Conservation (phyloP, 1,284 basidiomycete genomes). For the Melampsora americana region DNA sequence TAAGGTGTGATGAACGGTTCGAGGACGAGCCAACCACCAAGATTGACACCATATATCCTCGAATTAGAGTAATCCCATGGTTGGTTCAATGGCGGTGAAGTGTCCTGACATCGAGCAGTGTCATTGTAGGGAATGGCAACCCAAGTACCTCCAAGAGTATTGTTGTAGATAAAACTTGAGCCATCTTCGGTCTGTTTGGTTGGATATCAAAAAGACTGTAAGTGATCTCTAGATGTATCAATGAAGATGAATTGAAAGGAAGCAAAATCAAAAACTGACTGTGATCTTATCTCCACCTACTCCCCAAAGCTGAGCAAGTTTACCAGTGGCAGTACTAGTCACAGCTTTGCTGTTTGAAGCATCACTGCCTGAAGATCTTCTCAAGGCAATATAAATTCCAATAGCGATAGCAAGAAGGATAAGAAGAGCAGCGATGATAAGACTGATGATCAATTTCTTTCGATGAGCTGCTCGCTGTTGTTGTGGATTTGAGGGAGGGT, state of each 20-base stretch:
- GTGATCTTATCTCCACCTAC: constrained; percentile 32
- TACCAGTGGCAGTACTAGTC: not conserved
- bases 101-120: constrained; percentile 62
- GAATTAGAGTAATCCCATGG: constrained; percentile 67
- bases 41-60: constrained; percentile 60
- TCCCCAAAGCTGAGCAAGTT: constrained; percentile 24
- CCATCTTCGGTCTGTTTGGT: constrained; percentile 33
- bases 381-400: constrained; percentile 13
- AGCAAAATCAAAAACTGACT: not conserved
- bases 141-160: constrained; percentile 54
- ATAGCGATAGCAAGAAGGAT: constrained; percentile 12
- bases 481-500: not conserved
- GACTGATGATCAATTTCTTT: constrained; percentile 8
- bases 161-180: constrained; percentile 31
- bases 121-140: constrained; percentile 68
- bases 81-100: constrained; percentile 61
- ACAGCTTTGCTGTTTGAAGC: not conserved
- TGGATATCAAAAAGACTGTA: not conserved
- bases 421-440: constrained; percentile 3
- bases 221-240: not conserved
- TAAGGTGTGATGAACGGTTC: constrained; percentile 42
- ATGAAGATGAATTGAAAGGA: not conserved
- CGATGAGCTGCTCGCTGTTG: not conserved
- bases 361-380: constrained; percentile 1
- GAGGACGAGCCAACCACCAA: constrained; percentile 69